Base-by-base conservation (phyloP, 768 basidiomycete genomes). In the Suillus subalutaceus region DNA sequence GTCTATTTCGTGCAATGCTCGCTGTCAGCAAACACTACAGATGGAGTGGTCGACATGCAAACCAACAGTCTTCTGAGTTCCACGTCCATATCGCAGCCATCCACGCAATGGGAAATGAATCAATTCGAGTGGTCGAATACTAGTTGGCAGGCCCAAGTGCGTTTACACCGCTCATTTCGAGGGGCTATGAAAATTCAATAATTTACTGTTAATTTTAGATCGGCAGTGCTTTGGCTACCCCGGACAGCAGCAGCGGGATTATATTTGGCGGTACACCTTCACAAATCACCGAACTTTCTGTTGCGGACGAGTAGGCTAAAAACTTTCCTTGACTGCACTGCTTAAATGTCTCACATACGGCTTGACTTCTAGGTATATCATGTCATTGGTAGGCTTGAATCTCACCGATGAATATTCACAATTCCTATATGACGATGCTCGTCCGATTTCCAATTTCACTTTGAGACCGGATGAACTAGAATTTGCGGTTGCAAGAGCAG, bases 381-480 rank as follows among this genome's bases (percentile, higher is more conserved):
- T 43, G 37, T 12, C 41, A 8, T 18, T 20, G n/a, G 23, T 58
- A 3, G 37, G 43, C 13, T 13, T 56, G 26, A 56, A 46, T 38
- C 18, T 26, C 44, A 66, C 63, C 1, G 30, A 20, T 26, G 32
- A 62, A 43, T 6, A 20, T n/a, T 0, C 8, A 7, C 30, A 20
- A 32, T 62, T 2, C 32, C 0, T 12, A 38, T 37, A 38, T 48
- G 50, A n/a, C 57, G 41, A 20, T 23, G 58, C 53, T 55, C 23
- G 0, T 37, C 41, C 18, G 6, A 13, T 35, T 23, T 35, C 69
- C 10, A 26, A 37, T 66, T 30, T 37, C 35, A n/a, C 44, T 10
- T 4, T 66, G 23, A 52, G 26, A 18, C 70, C 66, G 35, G 48
- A 65, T 50, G 12, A 67, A 23, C 26, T 71, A n/a, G 70, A 71